Evolutionary conservation across 345 rosid genomes (phyloP).

Genomic region (Eucalyptus viminalis): DNA sequence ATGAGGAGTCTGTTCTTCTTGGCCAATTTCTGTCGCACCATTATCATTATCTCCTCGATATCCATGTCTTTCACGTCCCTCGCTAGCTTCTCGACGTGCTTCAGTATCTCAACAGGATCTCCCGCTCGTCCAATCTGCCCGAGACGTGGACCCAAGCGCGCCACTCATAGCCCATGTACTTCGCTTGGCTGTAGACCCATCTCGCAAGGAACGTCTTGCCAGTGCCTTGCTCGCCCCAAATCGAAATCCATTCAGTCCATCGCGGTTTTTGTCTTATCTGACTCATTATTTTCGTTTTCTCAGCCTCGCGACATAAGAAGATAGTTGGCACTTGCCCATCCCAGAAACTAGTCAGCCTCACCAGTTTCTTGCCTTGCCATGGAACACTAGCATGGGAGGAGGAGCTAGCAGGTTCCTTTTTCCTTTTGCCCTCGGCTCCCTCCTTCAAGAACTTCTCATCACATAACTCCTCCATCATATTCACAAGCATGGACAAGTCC

Average conservation of each 20-base stretch:
- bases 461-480: too few relatives aligned
- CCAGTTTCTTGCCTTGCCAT: not conserved
- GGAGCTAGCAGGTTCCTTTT: not conserved
- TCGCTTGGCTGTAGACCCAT: not conserved
- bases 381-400: not conserved
- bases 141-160: not conserved
- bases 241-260: not conserved
- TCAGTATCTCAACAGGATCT: not conserved
- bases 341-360: not conserved
- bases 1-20: not conserved
- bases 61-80: not conserved
- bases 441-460: too few relatives aligned
- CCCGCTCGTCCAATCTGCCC: not conserved
- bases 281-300: accelerated
- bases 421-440: not conserved
- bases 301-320: accelerated
- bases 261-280: too few relatives aligned
- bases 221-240: not conserved
- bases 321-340: not conserved
- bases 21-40: not conserved
- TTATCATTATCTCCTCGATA: not conserved
- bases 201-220: not conserved
- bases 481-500: too few relatives aligned
- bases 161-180: not conserved
- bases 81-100: not conserved